A percentile compares a stretch with the other conserved stretches of the same genome.
Evolutionary conservation across 2,329 filamentous ascomycete genomes (phyloP).

Genomic region (Calonectria hawksworthii): DNA sequence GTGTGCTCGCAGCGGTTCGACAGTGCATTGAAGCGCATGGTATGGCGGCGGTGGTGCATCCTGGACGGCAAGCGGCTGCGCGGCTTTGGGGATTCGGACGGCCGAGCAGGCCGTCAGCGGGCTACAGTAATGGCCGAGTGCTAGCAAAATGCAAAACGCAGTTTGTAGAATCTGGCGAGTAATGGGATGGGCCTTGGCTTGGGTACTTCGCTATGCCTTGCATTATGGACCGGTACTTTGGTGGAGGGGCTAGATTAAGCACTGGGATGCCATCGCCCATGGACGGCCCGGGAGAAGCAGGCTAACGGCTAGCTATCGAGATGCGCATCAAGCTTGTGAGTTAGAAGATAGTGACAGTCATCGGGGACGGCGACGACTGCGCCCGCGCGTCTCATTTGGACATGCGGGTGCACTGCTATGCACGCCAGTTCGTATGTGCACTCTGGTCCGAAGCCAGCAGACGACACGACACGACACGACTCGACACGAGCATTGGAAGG

Average conservation of each 20-base stretch:
- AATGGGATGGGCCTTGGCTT: neutral
- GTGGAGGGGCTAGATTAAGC: slow-evolving; percentile 3
- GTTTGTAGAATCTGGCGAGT: neutral
- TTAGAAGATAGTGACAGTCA: neutral
- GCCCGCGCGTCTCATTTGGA: slow-evolving; percentile 16
- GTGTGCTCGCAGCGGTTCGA: neutral
- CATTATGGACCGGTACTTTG: slow-evolving; percentile 11
- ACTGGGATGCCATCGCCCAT: slow-evolving; percentile 12
- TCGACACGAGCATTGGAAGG: slow-evolving; percentile 2
- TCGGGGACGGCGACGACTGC: neutral
- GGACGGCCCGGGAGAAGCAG: slow-evolving; percentile 6
- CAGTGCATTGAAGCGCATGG: neutral
- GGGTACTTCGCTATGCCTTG: slow-evolving; percentile 1
- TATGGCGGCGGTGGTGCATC: neutral
- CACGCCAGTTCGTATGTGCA: neutral
- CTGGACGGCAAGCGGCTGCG: neutral
- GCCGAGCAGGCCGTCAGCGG: slow-evolving; percentile 19
- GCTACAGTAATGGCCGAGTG: slow-evolving; percentile 2
- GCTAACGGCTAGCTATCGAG: slow-evolving; percentile 15
- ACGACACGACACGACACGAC: neutral
- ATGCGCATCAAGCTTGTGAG: slow-evolving; percentile 9
- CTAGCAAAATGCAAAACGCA: slow-evolving; percentile 2
- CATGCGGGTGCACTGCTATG: neutral
- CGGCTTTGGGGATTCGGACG: neutral
- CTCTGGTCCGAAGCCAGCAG: neutral